These are phyloP conservation scores for Cucurbita moschata DNA, from an alignment of 306 rosid species.

Conservation along the genomic window DNA sequence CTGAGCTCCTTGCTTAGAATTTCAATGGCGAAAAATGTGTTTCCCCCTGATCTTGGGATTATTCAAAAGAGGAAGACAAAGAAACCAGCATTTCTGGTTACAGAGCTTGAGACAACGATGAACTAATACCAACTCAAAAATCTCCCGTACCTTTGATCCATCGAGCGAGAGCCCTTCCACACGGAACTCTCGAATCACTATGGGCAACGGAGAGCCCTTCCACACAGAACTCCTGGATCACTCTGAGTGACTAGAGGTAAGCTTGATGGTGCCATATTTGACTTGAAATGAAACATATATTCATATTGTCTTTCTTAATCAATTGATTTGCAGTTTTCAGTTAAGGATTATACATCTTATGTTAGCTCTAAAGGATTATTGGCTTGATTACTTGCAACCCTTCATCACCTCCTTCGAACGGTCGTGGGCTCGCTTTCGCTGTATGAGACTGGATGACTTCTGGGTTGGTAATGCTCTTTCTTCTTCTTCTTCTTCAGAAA, in stretches of 20 bases:
- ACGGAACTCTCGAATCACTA: too few species aligned
- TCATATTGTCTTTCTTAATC: background rate
- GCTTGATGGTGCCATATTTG: background rate
- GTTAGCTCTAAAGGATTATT: background rate
- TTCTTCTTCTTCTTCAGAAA: background rate
- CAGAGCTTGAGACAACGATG: slow-evolving; percentile 26
- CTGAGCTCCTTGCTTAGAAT: slow-evolving; percentile 41
- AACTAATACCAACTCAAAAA: background rate
- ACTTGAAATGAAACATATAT: background rate
- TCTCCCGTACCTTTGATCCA: background rate
- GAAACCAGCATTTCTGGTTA: slow-evolving; percentile 61
- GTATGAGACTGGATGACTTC: background rate
- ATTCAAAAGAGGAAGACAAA: slow-evolving; percentile 74
- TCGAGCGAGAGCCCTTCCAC: too few species aligned
- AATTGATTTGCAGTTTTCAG: background rate
- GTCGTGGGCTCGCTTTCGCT: background rate
- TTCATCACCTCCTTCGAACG: background rate
- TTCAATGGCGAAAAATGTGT: slow-evolving; percentile 12
- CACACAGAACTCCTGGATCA: too few species aligned
- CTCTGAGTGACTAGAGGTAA: background rate
- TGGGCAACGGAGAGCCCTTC: too few species aligned
- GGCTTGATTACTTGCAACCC: background rate
- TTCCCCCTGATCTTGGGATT: slow-evolving; percentile 38
- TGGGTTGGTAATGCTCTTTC: background rate
- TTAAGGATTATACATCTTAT: background rate